Evolutionary conservation across 1,139 yeast genomes (phyloP), one percentile per base, ranked within the genome.

Genomic region (Blastobotrys elegans): DNA sequence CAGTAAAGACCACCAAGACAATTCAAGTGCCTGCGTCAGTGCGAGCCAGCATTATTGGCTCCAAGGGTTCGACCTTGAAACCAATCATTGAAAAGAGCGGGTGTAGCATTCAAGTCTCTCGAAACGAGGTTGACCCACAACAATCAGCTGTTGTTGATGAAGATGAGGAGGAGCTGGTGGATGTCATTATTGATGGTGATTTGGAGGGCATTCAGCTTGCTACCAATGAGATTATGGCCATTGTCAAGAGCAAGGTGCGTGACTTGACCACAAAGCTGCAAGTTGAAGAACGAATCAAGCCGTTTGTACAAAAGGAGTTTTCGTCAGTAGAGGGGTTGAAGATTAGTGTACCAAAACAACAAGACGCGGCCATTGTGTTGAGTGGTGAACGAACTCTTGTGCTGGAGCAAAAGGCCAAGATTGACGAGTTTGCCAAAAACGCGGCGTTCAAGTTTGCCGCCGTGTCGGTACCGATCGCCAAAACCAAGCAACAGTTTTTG

Each of bases 21-120:
- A 77, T 92, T 62, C 67, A 73, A 40, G 79, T 92, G 49, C 97
- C 98, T 35, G 77, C 92, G 24, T 78, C 79, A 57, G 76, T 88
- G 47, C 80, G 96, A 66, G 77, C 95, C 3, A 77, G 79, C 50
- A 79, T 94, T 54, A 89, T 94, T 68, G 99, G 99, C 50, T 77
- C 92, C 41, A 86, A 83, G 65, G 99, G 98, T 61, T 77, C 77
- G 56, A 84, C 75, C 54, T 78, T 94, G 66, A 85, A 81, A 62
- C 89, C 92, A 50, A 86, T 94, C 57, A 75, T 85, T 49, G 84
- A 76, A 48, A 73, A 78, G 42, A 76, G 85, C 53, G 85, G 80
- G 47, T 88, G 87, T 48, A 84, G 75, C 59, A 78, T 92, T 62
- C 89, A 89, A 60, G 80, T 92, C 60, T 82, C 82, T 21, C 33